phyloP scores from a whole-genome alignment of 371 early-diverging fungal genomes.

The Saksenaea vasiformis region DNA sequence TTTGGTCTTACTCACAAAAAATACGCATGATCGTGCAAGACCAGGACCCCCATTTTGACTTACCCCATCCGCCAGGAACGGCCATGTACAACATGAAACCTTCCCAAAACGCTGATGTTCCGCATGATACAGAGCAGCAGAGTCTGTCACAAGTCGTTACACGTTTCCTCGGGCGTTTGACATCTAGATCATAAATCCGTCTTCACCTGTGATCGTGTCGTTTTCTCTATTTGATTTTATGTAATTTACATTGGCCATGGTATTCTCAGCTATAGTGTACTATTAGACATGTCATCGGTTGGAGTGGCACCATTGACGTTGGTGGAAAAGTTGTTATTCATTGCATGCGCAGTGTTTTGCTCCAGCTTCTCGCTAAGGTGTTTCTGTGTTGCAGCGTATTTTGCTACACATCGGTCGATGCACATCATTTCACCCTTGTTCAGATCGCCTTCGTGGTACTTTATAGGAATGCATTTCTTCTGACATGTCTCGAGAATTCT shows the following conservation, averaged over 20 bases:
- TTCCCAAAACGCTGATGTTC: not conserved
- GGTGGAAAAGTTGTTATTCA: conserved; percentile 1
- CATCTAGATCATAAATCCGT: not conserved
- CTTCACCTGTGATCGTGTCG: not conserved
- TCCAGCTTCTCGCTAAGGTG: conserved; percentile 73
- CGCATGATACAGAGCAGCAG: not conserved
- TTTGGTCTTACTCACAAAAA: conserved; percentile 43
- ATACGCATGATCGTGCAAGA: conserved; percentile 11
- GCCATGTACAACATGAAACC: conserved; percentile 12
- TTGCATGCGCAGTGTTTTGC: conserved; percentile 32
- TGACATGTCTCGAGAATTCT: conserved; percentile 87
- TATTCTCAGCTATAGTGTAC: not conserved
- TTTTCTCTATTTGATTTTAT: conserved; percentile 8
- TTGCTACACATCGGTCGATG: conserved; percentile 89
- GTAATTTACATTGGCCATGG: not conserved
- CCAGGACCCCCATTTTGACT: conserved; percentile 3
- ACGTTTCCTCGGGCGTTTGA: not conserved
- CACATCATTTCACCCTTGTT: conserved; percentile 97
- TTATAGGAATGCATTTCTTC: conserved; percentile 84
- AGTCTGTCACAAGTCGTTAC: conserved; percentile 10
- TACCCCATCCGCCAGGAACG: conserved; percentile 4
- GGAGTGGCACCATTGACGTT: not conserved
- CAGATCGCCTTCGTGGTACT: conserved; percentile 86
- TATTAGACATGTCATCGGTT: not conserved
- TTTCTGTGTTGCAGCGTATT: conserved; percentile 80